A percentile compares a stretch with the other conserved stretches of the same genome.
phyloP scores from a whole-genome alignment of 2,329 filamentous ascomycete genomes.

The Ophiognomonia clavigignenti-juglandacearum region DNA sequence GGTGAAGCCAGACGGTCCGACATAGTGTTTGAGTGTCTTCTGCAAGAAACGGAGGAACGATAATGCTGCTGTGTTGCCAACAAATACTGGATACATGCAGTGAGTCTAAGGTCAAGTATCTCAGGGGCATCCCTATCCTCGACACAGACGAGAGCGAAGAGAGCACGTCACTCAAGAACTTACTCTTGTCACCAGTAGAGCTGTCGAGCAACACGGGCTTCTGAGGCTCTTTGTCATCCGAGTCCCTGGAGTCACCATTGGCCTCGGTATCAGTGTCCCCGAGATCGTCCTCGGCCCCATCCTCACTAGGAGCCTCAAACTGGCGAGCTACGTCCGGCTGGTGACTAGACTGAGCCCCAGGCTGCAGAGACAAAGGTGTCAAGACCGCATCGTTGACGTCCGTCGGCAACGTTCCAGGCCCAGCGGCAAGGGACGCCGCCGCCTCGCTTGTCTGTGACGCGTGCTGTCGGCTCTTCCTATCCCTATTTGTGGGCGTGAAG shows the following conservation, averaged over 20 bases:
- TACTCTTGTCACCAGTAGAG: constrained; percentile 12
- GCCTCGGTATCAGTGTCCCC: no score
- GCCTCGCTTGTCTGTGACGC: constrained; percentile 1
- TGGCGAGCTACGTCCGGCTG: no score
- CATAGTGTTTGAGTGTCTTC: constrained; percentile 10
- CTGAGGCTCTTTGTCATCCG: neutral
- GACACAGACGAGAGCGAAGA: neutral
- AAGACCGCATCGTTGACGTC: no score
- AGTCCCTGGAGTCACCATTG: constrained; percentile 2
- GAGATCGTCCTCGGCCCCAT: no score
- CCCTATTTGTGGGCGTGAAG: constrained; percentile 4
- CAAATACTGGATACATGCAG: constrained; percentile 3
- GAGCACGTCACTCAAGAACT: neutral
- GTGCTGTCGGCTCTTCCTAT: neutral
- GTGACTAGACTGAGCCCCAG: neutral
- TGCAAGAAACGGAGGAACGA: constrained; percentile 11
- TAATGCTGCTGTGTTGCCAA: constrained; percentile 12
- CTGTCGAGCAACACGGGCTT: constrained; percentile 7
- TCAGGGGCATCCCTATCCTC: neutral
- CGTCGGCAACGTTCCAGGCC: no score
- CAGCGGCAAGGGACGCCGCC: constrained; percentile 1
- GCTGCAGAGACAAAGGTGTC: no score
- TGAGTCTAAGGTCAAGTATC: neutral
- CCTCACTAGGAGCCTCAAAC: no score
- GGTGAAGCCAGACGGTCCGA: constrained; percentile 11